These are phyloP conservation scores for Naumovozyma castellii DNA, from an alignment of 805 yeast species.

Conservation along the genomic window DNA sequence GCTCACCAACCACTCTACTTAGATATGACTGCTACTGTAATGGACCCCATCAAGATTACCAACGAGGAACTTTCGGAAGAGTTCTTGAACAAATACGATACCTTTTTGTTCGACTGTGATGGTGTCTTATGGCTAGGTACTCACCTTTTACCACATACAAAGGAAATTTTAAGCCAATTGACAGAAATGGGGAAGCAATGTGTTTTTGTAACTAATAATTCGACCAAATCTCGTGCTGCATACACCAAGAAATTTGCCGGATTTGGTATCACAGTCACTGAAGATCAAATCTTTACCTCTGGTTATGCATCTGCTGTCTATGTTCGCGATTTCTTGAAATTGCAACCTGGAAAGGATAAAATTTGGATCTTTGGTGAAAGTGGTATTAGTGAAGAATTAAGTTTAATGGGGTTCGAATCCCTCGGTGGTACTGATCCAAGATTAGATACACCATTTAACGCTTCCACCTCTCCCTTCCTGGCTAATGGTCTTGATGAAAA, in stretches of 20 bases:
- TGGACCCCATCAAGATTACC: conserved; percentile 39
- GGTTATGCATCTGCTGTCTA: conserved; percentile 89
- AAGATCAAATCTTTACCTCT: conserved; percentile 79
- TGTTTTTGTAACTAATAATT: conserved; percentile 90
- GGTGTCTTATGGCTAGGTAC: conserved; percentile 94
- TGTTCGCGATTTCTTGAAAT: conserved; percentile 60
- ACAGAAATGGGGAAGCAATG: conserved; percentile 49
- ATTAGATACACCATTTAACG: conserved; percentile 44
- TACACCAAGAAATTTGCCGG: conserved; percentile 69
- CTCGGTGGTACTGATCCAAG: conserved; percentile 77
- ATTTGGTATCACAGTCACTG: conserved; percentile 35
- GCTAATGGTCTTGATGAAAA: conserved; percentile 46
- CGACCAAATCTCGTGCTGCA: conserved; percentile 76
- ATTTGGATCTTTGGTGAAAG: conserved; percentile 84
- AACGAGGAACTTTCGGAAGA: conserved; percentile 39
- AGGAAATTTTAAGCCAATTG: conserved; percentile 63
- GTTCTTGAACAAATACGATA: conserved; percentile 62
- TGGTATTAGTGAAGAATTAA: conserved; percentile 76
- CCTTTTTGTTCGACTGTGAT: conserved; percentile 91
- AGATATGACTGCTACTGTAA: conserved; percentile 5
- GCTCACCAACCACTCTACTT: neutral
- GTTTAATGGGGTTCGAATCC: conserved; percentile 60
- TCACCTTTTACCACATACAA: conserved; percentile 65
- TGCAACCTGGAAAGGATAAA: conserved; percentile 62
- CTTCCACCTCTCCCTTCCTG: conserved; percentile 43